These are phyloP conservation scores for Cyberlindnera xylosilytica DNA, from an alignment of 805 yeast species.

Conservation along the genomic window DNA sequence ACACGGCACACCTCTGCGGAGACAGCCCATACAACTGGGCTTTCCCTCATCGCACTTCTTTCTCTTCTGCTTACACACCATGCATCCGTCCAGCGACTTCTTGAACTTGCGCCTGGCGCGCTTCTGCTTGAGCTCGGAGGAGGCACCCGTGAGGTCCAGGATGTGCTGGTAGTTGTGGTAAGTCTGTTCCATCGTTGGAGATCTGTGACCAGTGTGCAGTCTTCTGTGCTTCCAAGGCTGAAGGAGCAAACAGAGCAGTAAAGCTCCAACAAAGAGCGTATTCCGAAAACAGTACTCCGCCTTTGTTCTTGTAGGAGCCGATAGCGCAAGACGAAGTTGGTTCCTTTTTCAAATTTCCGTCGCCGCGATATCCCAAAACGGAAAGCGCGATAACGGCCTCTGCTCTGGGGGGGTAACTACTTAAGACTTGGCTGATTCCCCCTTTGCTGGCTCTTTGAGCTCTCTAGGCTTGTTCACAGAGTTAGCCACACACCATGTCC, in stretches of 20 bases:
- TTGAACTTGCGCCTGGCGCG: constrained; percentile 14
- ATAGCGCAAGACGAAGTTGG: too few species aligned
- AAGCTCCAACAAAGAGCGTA: too few species aligned
- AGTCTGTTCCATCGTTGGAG: constrained; percentile 2
- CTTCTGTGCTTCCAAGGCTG: too few species aligned
- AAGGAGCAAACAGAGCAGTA: too few species aligned
- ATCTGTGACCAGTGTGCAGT: too few species aligned
- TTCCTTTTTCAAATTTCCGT: too few species aligned
- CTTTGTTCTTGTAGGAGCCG: too few species aligned
- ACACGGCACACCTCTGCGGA: constrained; percentile 14
- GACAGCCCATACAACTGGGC: constrained; percentile 22
- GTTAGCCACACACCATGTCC: constrained; percentile 1
- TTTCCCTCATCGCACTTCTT: constrained; percentile 28
- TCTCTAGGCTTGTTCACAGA: too few species aligned
- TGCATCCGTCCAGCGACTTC: constrained; percentile 24
- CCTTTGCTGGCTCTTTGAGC: too few species aligned
- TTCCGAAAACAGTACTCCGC: too few species aligned
- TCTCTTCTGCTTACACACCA: constrained; percentile 21
- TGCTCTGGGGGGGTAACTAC: too few species aligned
- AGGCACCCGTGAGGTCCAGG: constrained; percentile 13
- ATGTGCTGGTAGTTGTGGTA: constrained; percentile 26
- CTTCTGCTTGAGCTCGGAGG: constrained; percentile 6
- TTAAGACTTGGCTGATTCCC: too few species aligned
- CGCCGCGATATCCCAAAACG: constrained; percentile 10
- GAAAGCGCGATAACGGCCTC: constrained; percentile 4